A percentile compares a stretch with the other conserved stretches of the same genome.
These are phyloP conservation scores for Lipomyces mesembrius DNA, from an alignment of 805 yeast species.

Conservation along the genomic window DNA sequence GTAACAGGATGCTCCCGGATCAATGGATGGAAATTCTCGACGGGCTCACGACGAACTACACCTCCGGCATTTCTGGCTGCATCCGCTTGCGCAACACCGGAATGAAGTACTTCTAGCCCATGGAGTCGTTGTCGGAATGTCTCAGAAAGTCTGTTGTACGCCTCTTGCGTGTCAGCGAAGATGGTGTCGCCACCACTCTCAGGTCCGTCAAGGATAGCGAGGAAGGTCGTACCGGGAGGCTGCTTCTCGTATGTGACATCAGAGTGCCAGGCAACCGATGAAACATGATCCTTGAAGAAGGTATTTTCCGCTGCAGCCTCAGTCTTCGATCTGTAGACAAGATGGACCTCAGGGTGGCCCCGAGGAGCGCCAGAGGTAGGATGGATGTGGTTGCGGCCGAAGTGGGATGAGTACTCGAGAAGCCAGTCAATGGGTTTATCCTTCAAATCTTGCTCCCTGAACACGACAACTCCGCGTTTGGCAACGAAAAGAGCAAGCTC, in stretches of 20 bases:
- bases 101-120: constrained; percentile 65
- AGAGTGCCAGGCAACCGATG: constrained; percentile 61
- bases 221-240: constrained; percentile 72
- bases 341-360: constrained; percentile 62
- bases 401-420: constrained; percentile 60
- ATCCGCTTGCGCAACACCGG: constrained; percentile 65
- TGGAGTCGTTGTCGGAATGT: constrained; percentile 53
- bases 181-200: constrained; percentile 59
- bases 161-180: constrained; percentile 59
- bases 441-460: constrained; percentile 68
- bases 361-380: constrained; percentile 74
- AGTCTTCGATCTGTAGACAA: constrained; percentile 62
- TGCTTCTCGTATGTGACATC: constrained; percentile 77
- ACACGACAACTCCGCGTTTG: constrained; percentile 69
- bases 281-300: constrained; percentile 33
- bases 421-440: constrained; percentile 43
- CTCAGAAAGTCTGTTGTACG: constrained; percentile 59
- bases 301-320: constrained; percentile 27
- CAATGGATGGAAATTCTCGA: constrained; percentile 63
- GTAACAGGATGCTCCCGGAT: constrained; percentile 70
- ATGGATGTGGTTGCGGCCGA: constrained; percentile 72
- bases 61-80: constrained; percentile 59
- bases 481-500: constrained; percentile 69
- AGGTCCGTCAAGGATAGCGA: constrained; percentile 62
- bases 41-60: constrained; percentile 52